phyloP scores from a whole-genome alignment of 148 eudicot species.

The Heliamphora exappendiculata region DNA sequence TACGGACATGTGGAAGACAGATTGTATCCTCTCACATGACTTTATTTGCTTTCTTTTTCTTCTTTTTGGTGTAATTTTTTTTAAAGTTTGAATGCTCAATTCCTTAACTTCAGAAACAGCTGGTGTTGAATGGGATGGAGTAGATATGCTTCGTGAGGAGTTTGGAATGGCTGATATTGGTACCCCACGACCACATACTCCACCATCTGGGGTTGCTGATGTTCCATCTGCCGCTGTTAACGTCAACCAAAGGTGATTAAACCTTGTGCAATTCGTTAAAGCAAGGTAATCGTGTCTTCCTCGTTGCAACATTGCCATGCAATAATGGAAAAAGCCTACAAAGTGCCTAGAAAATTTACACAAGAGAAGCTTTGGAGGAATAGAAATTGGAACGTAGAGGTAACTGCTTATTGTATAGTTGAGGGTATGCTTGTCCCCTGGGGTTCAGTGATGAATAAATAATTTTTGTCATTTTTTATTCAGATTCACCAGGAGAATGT shows the following conservation, averaged over 20 bases:
- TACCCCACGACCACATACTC: slow-evolving; percentile 42
- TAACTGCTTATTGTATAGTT: slow-evolving; percentile 8
- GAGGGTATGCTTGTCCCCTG: neutral
- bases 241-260: slow-evolving; percentile 21
- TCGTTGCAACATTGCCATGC: neutral
- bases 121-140: slow-evolving; percentile 46
- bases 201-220: slow-evolving; percentile 34
- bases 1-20: slow-evolving; percentile 87
- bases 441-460: neutral
- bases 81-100: neutral
- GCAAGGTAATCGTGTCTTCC: neutral
- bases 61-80: neutral
- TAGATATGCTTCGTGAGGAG: slow-evolving; percentile 42
- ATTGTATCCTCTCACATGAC: slow-evolving; percentile 42
- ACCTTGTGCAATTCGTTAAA: neutral
- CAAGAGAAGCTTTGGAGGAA: slow-evolving; percentile 8
- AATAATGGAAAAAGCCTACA: neutral
- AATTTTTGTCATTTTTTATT: neutral
- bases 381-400: neutral
- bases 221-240: slow-evolving; percentile 15
- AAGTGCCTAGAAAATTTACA: neutral
- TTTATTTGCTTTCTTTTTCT: neutral
- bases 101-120: slow-evolving; percentile 37
- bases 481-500: neutral
- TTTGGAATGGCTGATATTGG: slow-evolving; percentile 40